Evolutionary conservation across 257 asterid species (phyloP).

Genomic region (Ballota nigra): DNA sequence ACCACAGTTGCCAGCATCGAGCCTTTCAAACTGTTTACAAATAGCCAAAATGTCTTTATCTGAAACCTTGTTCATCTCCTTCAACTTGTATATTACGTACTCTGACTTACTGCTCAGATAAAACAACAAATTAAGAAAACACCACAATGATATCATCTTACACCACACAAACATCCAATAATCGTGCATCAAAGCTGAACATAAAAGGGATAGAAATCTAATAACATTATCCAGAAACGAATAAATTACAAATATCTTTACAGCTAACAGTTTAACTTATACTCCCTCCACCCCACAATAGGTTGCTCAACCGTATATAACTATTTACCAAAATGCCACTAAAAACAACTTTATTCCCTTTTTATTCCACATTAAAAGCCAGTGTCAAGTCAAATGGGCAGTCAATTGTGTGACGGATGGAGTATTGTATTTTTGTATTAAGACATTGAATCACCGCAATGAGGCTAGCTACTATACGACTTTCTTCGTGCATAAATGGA

Average conservation of each 20-base stretch:
- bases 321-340: too few relatives aligned
- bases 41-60: constrained; percentile 75
- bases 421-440: neutral
- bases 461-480: neutral
- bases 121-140: neutral
- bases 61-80: constrained; percentile 79
- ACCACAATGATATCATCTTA: neutral
- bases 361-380: too few relatives aligned
- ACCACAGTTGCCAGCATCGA: constrained; percentile 82
- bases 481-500: neutral
- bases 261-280: neutral
- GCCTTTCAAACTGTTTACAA: constrained; percentile 72
- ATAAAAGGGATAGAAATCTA: neutral
- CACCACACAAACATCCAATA: neutral
- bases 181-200: neutral
- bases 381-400: too few relatives aligned
- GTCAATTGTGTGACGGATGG: too few relatives aligned
- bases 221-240: neutral
- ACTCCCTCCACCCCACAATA: too few relatives aligned
- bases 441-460: neutral
- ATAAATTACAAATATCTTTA: neutral
- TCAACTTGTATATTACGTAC: constrained; percentile 81
- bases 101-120: constrained; percentile 72
- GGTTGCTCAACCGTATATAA: too few relatives aligned
- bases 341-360: too few relatives aligned